Percentiles rank a stretch among this genome's conserved stretches.
phyloP scores from a whole-genome alignment of 495 filamentous ascomycete species.

The Tuber calosporum region DNA sequence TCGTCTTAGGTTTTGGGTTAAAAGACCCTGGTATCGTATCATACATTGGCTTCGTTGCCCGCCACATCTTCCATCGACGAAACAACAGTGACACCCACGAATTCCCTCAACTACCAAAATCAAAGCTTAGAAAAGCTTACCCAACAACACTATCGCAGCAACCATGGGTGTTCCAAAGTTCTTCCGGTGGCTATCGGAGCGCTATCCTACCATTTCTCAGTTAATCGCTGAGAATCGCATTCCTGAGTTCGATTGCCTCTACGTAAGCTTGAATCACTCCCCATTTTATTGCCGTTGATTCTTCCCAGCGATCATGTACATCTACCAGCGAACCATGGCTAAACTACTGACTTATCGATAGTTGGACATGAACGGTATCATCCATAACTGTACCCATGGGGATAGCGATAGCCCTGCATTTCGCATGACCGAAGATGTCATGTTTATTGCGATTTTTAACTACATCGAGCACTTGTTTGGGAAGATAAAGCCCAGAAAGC shows the following conservation, averaged over 20 bases:
- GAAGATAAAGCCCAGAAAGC: constrained; percentile 94
- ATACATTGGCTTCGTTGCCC: background rate
- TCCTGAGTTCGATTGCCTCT: constrained; percentile 97
- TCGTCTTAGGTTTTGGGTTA: background rate
- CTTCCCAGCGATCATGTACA: constrained; percentile 17
- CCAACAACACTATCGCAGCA: background rate
- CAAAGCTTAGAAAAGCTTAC: background rate
- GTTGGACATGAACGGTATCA: constrained; percentile 99
- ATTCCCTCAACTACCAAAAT: background rate
- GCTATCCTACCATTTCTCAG: constrained; percentile 97
- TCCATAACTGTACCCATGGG: constrained; percentile 98
- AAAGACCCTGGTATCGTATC: background rate
- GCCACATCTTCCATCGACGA: background rate
- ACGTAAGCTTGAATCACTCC: constrained; percentile 49
- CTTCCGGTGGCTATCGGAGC: constrained; percentile 90
- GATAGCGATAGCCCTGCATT: constrained; percentile 78
- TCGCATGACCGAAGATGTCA: constrained; percentile 92
- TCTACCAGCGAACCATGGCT: background rate
- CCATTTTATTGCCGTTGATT: background rate
- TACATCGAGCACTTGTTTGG: constrained; percentile 99
- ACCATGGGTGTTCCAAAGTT: constrained; percentile 89
- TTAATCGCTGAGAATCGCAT: constrained; percentile 98
- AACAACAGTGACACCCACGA: background rate
- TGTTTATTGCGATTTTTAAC: constrained; percentile 99
- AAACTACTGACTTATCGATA: constrained; percentile 19